phyloP scores from a whole-genome alignment of 2,329 filamentous ascomycete genomes.

The Colletotrichum zoysiae region DNA sequence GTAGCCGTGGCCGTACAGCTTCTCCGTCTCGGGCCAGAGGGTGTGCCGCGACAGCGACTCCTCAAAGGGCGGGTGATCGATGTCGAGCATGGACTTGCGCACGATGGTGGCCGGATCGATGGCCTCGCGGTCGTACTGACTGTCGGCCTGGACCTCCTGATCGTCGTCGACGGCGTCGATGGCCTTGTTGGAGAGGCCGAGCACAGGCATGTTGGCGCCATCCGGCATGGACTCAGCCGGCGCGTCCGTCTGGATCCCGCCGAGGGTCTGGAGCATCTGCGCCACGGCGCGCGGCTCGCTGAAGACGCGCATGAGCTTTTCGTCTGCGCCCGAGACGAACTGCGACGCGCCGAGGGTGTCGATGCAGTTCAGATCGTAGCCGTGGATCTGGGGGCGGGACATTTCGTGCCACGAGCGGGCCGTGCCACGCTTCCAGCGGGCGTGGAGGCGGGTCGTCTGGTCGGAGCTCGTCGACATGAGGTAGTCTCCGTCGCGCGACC shows the following conservation, averaged over 20 bases:
- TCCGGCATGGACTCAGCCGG: slow-evolving; percentile 74
- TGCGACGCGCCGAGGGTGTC: slow-evolving; percentile 78
- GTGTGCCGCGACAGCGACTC: slow-evolving; percentile 91
- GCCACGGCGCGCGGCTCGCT: slow-evolving; percentile 88
- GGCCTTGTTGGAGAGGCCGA: slow-evolving; percentile 96
- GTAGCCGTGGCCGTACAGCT: slow-evolving; percentile 97
- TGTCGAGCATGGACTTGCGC: slow-evolving; percentile 72
- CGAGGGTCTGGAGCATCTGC: slow-evolving; percentile 76
- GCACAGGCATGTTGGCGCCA: slow-evolving; percentile 92
- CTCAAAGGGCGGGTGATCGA: slow-evolving; percentile 84
- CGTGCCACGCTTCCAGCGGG: slow-evolving; percentile 74
- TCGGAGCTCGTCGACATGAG: slow-evolving; percentile 90
- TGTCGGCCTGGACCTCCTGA: slow-evolving; percentile 57
- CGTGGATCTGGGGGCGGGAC: slow-evolving; percentile 94
- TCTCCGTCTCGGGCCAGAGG: slow-evolving; percentile 95
- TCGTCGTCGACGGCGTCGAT: slow-evolving; percentile 71
- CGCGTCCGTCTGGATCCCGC: slow-evolving; percentile 63
- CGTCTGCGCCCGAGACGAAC: slow-evolving; percentile 95
- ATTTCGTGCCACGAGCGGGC: slow-evolving; percentile 90
- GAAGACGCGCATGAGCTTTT: slow-evolving; percentile 98
- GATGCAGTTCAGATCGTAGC: slow-evolving; percentile 97
- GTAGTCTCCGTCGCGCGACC: slow-evolving; percentile 86
- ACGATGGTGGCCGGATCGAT: slow-evolving; percentile 68
- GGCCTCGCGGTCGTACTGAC: slow-evolving; percentile 65
- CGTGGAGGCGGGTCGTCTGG: slow-evolving; percentile 91